phyloP scores from a whole-genome alignment of 768 basidiomycete genomes.

The Xanthoconium stramineum region DNA sequence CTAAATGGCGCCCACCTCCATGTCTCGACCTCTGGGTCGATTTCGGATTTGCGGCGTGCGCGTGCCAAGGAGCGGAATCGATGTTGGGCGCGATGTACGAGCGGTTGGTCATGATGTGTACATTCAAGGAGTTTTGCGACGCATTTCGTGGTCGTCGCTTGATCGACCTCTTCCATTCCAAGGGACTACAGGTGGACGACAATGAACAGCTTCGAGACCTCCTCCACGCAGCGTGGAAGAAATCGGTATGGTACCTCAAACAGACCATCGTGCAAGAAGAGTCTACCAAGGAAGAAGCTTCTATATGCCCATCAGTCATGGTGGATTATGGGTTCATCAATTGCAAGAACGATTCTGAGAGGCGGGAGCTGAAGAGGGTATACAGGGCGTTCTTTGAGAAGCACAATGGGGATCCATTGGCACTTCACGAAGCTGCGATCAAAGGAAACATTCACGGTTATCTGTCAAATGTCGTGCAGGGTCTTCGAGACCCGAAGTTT shows the following conservation, averaged over 20 bases:
- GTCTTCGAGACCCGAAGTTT: neutral
- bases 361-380: neutral
- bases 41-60: constrained; percentile 3
- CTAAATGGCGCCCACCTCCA: neutral
- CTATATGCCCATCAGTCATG: neutral
- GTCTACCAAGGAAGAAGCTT: neutral
- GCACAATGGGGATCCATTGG: neutral
- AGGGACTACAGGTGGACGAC: neutral
- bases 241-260: constrained; percentile 2
- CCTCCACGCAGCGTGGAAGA: neutral
- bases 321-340: constrained; percentile 5
- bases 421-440: neutral
- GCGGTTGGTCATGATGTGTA: neutral
- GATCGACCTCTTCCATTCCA: neutral
- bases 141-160: neutral
- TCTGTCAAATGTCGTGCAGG: neutral
- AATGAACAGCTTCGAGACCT: neutral
- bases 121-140: constrained; percentile 4
- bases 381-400: neutral
- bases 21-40: neutral
- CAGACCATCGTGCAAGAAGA: neutral
- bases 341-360: neutral
- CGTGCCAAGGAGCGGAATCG: neutral
- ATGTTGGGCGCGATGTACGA: neutral
- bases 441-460: neutral